Conservation (phyloP, 2,329 filamentous ascomycete genomes). For the Penicillium sp. region DNA sequence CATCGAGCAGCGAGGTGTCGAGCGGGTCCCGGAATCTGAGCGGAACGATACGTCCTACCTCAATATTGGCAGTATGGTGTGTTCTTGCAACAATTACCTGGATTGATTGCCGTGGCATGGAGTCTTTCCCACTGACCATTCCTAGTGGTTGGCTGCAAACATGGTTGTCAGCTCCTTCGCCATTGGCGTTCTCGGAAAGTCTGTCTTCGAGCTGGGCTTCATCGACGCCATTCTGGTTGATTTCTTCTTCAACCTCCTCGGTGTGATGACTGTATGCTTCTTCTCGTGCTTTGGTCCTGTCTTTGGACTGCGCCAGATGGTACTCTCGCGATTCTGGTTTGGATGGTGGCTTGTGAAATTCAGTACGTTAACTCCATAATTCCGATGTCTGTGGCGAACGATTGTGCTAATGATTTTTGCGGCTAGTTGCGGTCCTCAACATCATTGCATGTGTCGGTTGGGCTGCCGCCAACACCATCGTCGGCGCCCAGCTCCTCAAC, state of each 20-base stretch:
- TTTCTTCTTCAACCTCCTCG: conserved; percentile 71
- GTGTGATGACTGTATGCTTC: conserved; percentile 68
- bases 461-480: conserved; percentile 73
- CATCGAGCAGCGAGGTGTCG: conserved; percentile 71
- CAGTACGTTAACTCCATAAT: conserved; percentile 44
- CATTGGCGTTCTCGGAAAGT: conserved; percentile 66
- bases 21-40: conserved; percentile 68
- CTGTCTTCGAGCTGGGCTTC: conserved; percentile 67
- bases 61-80: conserved; percentile 69
- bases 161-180: conserved; percentile 75
- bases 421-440: conserved; percentile 64
- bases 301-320: conserved; percentile 75
- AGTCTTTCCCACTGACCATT: conserved; percentile 25
- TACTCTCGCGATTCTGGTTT: conserved; percentile 73
- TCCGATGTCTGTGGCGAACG: neutral
- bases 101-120: conserved; percentile 6
- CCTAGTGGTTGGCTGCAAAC: conserved; percentile 71
- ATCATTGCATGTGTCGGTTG: conserved; percentile 69
- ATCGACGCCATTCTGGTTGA: conserved; percentile 68
- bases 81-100: conserved; percentile 27
- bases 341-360: conserved; percentile 68
- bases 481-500: conserved; percentile 72
- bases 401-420: conserved; percentile 11
- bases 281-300: conserved; percentile 72
- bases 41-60: conserved; percentile 61